Percentiles rank a stretch among this genome's conserved stretches.
Evolutionary conservation across 2,329 filamentous ascomycete genomes (phyloP).

Genomic region (Hansfordia pulvinata): DNA sequence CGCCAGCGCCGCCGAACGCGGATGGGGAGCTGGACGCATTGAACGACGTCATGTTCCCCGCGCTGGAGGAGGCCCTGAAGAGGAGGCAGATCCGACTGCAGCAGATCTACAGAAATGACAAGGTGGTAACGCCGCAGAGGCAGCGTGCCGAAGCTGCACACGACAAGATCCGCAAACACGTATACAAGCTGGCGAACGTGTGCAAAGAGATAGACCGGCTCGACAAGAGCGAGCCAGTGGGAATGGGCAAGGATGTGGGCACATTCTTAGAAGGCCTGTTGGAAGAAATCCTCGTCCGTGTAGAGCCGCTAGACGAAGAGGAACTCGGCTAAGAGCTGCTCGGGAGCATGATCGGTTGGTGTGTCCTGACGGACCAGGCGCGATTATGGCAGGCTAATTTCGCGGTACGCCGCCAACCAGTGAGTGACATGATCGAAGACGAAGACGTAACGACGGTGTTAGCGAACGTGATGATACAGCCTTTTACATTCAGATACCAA

Average conservation of each 20-base stretch:
- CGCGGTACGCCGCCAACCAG: too few relatives aligned
- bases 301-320: slow-evolving; percentile 77
- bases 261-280: slow-evolving; percentile 85
- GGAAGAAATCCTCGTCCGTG: slow-evolving; percentile 83
- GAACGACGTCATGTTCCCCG: slow-evolving; percentile 83
- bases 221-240: slow-evolving; percentile 76
- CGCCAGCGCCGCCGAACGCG: slow-evolving; percentile 39
- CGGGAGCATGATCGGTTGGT: too few relatives aligned
- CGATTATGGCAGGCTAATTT: too few relatives aligned
- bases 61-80: slow-evolving; percentile 80
- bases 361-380: too few relatives aligned
- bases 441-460: too few relatives aligned
- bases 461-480: too few relatives aligned
- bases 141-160: slow-evolving; percentile 61
- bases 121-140: slow-evolving; percentile 43
- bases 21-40: slow-evolving; percentile 71
- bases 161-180: slow-evolving; percentile 67
- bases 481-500: too few relatives aligned
- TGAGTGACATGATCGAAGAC: too few relatives aligned
- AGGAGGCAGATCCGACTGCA: slow-evolving; percentile 55
- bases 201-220: slow-evolving; percentile 85
- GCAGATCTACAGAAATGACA: slow-evolving; percentile 30
- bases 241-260: slow-evolving; percentile 83
- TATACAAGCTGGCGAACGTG: slow-evolving; percentile 68
- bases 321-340: slow-evolving; percentile 22